phyloP scores from a whole-genome alignment of 176 grass and related monocot species.

The Aegilops umbellulata region DNA sequence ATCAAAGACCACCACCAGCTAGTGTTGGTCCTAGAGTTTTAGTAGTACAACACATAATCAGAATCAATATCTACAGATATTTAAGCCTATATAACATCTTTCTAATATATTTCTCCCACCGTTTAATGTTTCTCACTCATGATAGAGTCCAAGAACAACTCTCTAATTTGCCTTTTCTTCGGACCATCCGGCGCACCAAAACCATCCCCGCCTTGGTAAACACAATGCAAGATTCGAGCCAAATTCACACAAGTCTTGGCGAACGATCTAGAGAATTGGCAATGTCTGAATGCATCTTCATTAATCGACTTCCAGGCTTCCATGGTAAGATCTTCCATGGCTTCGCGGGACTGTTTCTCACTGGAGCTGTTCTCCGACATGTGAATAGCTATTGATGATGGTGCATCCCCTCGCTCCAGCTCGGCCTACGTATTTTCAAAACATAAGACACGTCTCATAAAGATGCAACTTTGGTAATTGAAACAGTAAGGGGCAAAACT shows the following conservation, averaged over 20 bases:
- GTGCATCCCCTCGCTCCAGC: constrained; percentile 48
- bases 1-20: no score
- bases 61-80: no score
- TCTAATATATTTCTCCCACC: neutral
- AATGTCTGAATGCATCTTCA: neutral
- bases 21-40: no score
- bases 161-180: constrained; percentile 29
- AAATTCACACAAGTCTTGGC: constrained; percentile 33
- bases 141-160: constrained; percentile 31
- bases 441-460: neutral
- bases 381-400: constrained; percentile 44
- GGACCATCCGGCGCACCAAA: constrained; percentile 24
- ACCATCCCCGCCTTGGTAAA: constrained; percentile 39
- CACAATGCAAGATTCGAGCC: constrained; percentile 39
- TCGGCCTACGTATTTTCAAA: constrained; percentile 9
- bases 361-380: constrained; percentile 17
- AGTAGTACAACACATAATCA: no score
- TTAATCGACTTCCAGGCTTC: constrained; percentile 44
- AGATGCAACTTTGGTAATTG: neutral
- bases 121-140: neutral
- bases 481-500: neutral
- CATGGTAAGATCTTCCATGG: constrained; percentile 21
- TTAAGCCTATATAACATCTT: neutral
- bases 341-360: constrained; percentile 23
- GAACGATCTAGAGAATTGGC: neutral